Base-by-base conservation (phyloP, 306 rosid species). In the Prunus davidiana region DNA sequence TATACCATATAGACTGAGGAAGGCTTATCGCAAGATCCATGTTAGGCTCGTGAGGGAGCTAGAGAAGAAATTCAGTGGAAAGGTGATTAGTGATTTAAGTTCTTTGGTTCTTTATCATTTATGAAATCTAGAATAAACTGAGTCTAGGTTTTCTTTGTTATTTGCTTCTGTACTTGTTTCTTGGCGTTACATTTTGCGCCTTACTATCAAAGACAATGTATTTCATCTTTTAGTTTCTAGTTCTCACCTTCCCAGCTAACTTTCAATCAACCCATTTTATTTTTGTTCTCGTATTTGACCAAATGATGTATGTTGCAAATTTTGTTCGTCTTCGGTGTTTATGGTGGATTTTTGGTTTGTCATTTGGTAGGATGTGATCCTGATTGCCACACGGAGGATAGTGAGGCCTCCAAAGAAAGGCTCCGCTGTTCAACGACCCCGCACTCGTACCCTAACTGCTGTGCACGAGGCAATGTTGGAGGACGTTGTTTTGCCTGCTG, bases 21-120 rank as follows among this genome's bases (percentile, higher is more conserved):
- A 38, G 43, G 43, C 43, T 38, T 38, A 6, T 38, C 43, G 89
- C 67, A 89, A 91, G 84, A 86, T 89, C 74, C 97, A 91, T 79
- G 77, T 83, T 52, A 76, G 97, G 16, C 97, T 91, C 58, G 87
- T 89, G 41, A 79, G 97, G 66, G 93, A 91, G 82, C 75, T 91
- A 70, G 97, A 89, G 79, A 91, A 91, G 75, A 91, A 85, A 69
- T 89, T 87, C 80, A 91, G 96, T 38, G 96, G 96, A 43, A 91
- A 89, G 93, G 97, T 89, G 62, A 32, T 52, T 10, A 3, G n/a
- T 22, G 8, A 11, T 47, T 3, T 9, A 20, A 38, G 9, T 38
- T 38, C 2, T 7, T 38, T 38, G 9, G 12, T 25, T 71, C 6
- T 24, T 4, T 47, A 2, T 20, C 16, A 8, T 25, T 52, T 52